Evolutionary conservation across 176 grass and related monocot genomes (phyloP).

Genomic region (Canna indica): DNA sequence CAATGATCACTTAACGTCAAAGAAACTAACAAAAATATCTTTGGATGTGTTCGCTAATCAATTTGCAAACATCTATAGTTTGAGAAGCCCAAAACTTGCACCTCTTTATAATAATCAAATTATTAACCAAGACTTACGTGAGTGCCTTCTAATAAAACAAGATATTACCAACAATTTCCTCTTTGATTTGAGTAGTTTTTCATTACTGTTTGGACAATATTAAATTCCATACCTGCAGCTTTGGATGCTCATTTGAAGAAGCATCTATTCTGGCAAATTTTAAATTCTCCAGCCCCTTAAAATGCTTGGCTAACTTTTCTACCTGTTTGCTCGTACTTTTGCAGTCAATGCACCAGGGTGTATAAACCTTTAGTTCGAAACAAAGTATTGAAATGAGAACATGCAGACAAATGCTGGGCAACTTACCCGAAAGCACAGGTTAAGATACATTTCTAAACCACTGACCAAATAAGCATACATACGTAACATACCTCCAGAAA

Average conservation of each 20-base stretch:
- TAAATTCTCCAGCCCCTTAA: constrained; percentile 40
- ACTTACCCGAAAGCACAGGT: background rate
- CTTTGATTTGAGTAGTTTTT: background rate
- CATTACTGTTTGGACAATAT: background rate
- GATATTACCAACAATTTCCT: background rate
- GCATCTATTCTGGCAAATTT: constrained; percentile 64
- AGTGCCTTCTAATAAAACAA: too few relatives aligned
- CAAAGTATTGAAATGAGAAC: constrained; percentile 3
- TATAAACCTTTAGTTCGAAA: constrained; percentile 36
- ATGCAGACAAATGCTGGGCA: background rate
- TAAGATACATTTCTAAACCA: background rate
- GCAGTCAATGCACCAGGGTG: constrained; percentile 74
- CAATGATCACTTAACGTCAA: background rate
- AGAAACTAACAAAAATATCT: background rate
- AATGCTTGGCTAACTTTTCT: constrained; percentile 53
- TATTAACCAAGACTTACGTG: background rate
- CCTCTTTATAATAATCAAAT: background rate
- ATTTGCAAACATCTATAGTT: background rate
- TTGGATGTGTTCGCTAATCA: too few relatives aligned
- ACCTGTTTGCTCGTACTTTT: constrained; percentile 53
- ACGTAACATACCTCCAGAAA: constrained; percentile 66
- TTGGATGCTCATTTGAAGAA: constrained; percentile 73
- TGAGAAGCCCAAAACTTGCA: background rate
- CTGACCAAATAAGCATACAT: constrained; percentile 14
- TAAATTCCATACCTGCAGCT: constrained; percentile 41